Conservation (phyloP, 2,329 filamentous ascomycete genomes). For the Fusarium sarcochroum region DNA sequence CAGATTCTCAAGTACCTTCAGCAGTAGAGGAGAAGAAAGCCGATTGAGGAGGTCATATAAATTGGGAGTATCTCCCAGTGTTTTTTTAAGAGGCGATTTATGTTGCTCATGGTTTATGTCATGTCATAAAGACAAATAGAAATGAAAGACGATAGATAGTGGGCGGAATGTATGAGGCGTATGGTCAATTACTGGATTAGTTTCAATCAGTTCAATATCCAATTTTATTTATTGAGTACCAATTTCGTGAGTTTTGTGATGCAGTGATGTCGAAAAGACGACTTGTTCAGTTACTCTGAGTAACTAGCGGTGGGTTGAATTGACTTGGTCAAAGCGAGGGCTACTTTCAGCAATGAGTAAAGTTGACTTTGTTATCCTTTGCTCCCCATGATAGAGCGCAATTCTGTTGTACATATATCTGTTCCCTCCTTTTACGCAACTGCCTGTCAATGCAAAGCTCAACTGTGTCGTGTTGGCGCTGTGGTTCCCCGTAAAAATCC, state of each 20-base stretch:
- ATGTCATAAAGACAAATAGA: slow-evolving; percentile 39
- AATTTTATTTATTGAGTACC: slow-evolving; percentile 16
- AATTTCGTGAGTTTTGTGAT: not conserved
- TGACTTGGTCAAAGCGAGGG: too few relatives aligned
- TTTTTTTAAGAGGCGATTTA: slow-evolving; percentile 43
- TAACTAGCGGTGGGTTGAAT: too few relatives aligned
- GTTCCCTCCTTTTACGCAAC: not conserved
- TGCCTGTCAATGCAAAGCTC: not conserved
- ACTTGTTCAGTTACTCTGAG: too few relatives aligned
- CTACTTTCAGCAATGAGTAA: too few relatives aligned
- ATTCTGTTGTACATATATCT: not conserved
- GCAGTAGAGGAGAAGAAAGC: slow-evolving; percentile 52
- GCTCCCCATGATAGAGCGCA: too few relatives aligned
- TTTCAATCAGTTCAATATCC: slow-evolving; percentile 41
- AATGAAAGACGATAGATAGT: slow-evolving; percentile 44
- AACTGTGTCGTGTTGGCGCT: not conserved
- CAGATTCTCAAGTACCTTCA: slow-evolving; percentile 76
- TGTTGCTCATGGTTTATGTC: slow-evolving; percentile 38
- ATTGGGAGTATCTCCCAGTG: slow-evolving; percentile 20
- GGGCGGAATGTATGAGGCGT: slow-evolving; percentile 42
- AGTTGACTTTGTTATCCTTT: too few relatives aligned
- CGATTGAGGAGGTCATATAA: slow-evolving; percentile 5
- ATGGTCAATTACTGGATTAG: slow-evolving; percentile 36
- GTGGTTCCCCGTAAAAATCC: not conserved
- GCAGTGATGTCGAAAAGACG: too few relatives aligned